phyloP scores from a whole-genome alignment of 2,329 filamentous ascomycete genomes.

The Coniochaeta pulveracea region DNA sequence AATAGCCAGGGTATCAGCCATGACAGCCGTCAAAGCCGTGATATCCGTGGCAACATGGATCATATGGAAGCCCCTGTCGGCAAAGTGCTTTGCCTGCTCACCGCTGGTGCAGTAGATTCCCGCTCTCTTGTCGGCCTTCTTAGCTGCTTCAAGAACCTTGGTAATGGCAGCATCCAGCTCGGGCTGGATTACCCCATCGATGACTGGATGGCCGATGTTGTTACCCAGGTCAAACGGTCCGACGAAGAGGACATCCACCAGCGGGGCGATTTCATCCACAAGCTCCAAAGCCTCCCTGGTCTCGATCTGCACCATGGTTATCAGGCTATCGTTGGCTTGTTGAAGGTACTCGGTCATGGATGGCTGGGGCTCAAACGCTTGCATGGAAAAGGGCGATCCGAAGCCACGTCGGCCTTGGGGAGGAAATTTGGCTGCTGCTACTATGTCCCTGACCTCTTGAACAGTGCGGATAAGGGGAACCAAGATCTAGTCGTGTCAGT shows the following conservation, averaged over 20 bases:
- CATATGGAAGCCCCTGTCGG: conserved; percentile 50
- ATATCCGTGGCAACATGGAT: conserved; percentile 46
- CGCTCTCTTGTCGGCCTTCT: conserved; percentile 53
- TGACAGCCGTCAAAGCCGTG: conserved; percentile 32
- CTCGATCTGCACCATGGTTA: conserved; percentile 60
- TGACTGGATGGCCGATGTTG: conserved; percentile 50
- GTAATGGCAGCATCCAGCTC: conserved; percentile 49
- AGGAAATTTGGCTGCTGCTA: conserved; percentile 43
- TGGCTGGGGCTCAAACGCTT: conserved; percentile 33
- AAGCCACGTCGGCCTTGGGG: conserved; percentile 42
- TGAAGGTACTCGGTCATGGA: conserved; percentile 43
- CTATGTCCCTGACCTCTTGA: conserved; percentile 37
- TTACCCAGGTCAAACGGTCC: conserved; percentile 57
- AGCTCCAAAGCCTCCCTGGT: conserved; percentile 48
- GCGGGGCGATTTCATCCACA: conserved; percentile 52
- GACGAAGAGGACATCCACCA: conserved; percentile 52
- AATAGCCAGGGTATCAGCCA: conserved; percentile 33
- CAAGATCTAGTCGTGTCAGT: conserved; percentile 23
- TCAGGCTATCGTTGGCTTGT: conserved; percentile 41
- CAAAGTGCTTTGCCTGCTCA: conserved; percentile 43
- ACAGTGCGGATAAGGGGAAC: conserved; percentile 43
- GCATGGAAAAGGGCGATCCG: conserved; percentile 42
- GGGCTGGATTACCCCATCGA: conserved; percentile 45
- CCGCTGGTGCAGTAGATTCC: conserved; percentile 47
- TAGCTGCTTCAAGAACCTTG: conserved; percentile 43